Evolutionary conservation across 2,329 filamentous ascomycete species (phyloP), one percentile per base, ranked within the genome.

Genomic region (Aspergillus thermomutatus): DNA sequence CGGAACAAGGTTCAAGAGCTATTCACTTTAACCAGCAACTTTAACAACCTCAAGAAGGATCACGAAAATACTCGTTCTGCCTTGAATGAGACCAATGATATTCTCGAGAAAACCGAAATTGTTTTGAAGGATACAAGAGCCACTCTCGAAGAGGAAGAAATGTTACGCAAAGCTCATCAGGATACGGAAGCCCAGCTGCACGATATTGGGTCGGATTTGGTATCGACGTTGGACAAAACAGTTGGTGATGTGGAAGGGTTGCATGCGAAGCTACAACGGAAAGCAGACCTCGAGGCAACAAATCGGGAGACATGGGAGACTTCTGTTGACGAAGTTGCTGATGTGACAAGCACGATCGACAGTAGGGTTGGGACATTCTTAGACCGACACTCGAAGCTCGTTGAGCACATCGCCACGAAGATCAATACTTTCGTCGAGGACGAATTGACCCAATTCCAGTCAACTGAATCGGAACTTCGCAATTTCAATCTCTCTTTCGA

Each of bases 1-100:
- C 87, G 91, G 23, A 94, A 96, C 77, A 97, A 97, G 72, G 88
- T 95, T 1, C 92, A 97, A 67, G 92, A 99, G 72, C 81, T 99
- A 0, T 92, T 96, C 71, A 85, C 86, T 10, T 78, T 97, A 40
- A 96, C 90, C 0, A 91, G 88, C 45, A 92, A 86, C 62, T 96
- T 97, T 72, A 92, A 92, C 76, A 87, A 84, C 0, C 75, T 97
- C 65, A 96, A 94, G 75, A 92, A 92, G 69, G 92, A 97, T 59
- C 90, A 95, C 59, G 93, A 99, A 63, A 81, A 84, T 19, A 92
- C 89, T 0, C 88, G 83, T 56, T 69, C 82, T 4, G 81, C 84
- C 53, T 82, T 99, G 2, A 89, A 93, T 54, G 86, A 90, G 37
- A 95, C 93, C 0, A 89, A 91, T 66, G 86, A 85, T 53, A 80